Evolutionary conservation across 768 basidiomycete species (phyloP), one percentile per base, ranked within the genome.

Genomic region (Coprinopsis cinerea): DNA sequence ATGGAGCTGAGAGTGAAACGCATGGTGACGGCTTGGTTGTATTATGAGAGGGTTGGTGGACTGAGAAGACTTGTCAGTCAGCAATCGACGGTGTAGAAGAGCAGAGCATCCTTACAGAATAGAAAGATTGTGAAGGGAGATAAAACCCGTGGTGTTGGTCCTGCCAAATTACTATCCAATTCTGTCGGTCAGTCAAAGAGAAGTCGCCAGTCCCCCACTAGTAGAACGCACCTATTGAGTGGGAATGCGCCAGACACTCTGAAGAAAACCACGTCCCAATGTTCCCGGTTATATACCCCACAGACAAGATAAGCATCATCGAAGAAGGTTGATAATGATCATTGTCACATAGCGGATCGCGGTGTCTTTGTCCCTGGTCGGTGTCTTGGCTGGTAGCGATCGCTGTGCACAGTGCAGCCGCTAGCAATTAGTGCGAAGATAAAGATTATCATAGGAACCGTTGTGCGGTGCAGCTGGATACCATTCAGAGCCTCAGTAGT

Each of bases 161-260:
- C 47, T 35, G 47, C 47, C 47, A 5, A 27, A 26, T 24, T 44
- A 25, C 18, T 17, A 24, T 24, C 30, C 10, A 44, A 28, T 44
- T 10, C 39, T 41, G 11, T 15, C 39, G 39, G n/a, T 20, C 24
- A 35, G 18, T 37, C 15, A 14, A 4, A 17, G 7, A 4, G 14
- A 26, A 22, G 26, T 34, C 20, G 27, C 25, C 13, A 30, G 14
- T 20, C 14, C 11, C n/a, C 4, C 11, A 23, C 7, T n/a, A 14
- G 44, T 20, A 11, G 13, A 46, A 47, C 45, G 10, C 20, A 47
- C 45, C 45, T 30, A 13, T 30, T 26, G 23, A 20, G 7, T 17
- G 45, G 17, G 11, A 30, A 30, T 48, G 47, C 47, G 24, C 47
- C 47, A 48, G 47, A 35, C 47, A 48, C 47, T 48, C 35, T 48